Evolutionary conservation across 805 yeast genomes (phyloP).

Genomic region (Schwanniomyces pseudopolymorphus): DNA sequence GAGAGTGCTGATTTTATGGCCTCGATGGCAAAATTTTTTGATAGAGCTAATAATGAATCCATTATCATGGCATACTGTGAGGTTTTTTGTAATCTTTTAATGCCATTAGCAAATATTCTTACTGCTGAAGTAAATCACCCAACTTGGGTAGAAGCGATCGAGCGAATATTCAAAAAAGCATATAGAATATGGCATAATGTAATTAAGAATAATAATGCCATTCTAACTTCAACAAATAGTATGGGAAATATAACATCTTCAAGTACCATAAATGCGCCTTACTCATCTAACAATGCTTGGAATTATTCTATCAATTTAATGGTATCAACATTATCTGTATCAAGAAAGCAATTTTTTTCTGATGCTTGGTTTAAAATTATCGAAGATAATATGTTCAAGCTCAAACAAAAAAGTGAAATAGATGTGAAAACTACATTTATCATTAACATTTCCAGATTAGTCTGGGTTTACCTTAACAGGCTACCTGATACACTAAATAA

Average conservation of each 20-base stretch:
- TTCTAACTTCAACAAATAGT: neutral
- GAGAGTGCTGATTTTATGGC: constrained; percentile 90
- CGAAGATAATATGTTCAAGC: constrained; percentile 58
- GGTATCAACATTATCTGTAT: constrained; percentile 73
- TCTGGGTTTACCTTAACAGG: constrained; percentile 89
- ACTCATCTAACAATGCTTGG: constrained; percentile 48
- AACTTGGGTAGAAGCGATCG: constrained; percentile 84
- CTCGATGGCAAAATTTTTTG: constrained; percentile 82
- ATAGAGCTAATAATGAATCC: constrained; percentile 59
- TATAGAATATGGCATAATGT: constrained; percentile 47
- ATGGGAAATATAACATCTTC: neutral
- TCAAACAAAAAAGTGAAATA: constrained; percentile 60
- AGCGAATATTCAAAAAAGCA: constrained; percentile 53
- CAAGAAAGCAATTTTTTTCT: constrained; percentile 74
- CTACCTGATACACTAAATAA: constrained; percentile 86
- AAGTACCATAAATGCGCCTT: neutral
- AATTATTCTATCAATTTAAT: constrained; percentile 63
- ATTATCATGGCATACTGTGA: constrained; percentile 81
- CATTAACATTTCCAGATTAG: constrained; percentile 65
- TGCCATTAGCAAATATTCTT: constrained; percentile 80
- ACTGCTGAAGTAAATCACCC: constrained; percentile 98
- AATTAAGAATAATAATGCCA: constrained; percentile 5
- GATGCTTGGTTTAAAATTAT: constrained; percentile 68
- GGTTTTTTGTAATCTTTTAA: constrained; percentile 68
- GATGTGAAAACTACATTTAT: constrained; percentile 56